Evolutionary conservation across 257 asterid genomes (phyloP).

Genomic region (Solanum habrochaites): DNA sequence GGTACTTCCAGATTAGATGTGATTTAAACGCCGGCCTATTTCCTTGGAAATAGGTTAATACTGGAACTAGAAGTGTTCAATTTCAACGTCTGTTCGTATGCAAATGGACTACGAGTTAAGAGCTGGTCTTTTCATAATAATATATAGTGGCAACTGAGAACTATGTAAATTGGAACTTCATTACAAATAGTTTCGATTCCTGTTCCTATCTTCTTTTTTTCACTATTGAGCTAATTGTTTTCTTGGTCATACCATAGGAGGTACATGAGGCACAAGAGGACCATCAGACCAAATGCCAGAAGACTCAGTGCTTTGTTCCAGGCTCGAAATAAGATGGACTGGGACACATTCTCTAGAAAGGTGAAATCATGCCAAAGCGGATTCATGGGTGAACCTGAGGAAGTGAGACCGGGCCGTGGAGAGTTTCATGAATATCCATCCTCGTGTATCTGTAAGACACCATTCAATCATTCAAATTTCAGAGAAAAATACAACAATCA

Average conservation of each 20-base stretch:
- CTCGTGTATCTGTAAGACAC: conserved; percentile 72
- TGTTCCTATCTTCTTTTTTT: not conserved
- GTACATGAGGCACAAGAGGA: conserved; percentile 92
- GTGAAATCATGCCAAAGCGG: conserved; percentile 89
- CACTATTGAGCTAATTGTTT: not conserved
- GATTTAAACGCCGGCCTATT: not conserved
- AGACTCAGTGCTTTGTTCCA: conserved; percentile 67
- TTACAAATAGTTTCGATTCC: not conserved
- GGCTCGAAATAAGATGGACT: conserved; percentile 56
- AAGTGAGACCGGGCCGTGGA: conserved; percentile 84
- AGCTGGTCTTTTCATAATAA: not conserved
- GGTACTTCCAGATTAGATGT: not conserved
- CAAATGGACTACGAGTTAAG: not conserved
- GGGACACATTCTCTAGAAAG: conserved; percentile 73
- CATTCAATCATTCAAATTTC: conserved; percentile 20
- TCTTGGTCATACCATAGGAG: conserved; percentile 35
- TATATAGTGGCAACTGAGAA: not conserved
- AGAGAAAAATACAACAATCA: not conserved
- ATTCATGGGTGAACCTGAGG: conserved; percentile 97
- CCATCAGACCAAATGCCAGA: conserved; percentile 91
- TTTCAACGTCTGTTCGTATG: not conserved
- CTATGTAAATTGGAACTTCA: not conserved
- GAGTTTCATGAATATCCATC: conserved; percentile 90
- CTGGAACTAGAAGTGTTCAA: not conserved
- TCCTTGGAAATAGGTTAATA: not conserved